Base-by-base conservation (phyloP, 139 green algal genomes). In the Volvox reticuliferus region DNA sequence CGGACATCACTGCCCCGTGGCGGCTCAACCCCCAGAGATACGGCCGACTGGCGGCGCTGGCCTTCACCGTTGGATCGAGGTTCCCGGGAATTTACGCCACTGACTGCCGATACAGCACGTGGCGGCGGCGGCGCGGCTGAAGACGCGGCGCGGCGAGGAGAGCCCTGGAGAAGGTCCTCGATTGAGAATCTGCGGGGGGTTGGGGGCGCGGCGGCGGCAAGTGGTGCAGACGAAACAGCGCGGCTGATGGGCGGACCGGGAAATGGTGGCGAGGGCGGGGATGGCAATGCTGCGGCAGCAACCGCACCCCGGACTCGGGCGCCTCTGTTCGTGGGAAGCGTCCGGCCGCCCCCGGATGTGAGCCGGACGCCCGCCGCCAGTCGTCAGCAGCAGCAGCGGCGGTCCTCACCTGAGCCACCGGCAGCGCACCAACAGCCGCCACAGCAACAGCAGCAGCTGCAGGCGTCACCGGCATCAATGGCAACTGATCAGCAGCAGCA, bases 321-420 rank as follows among this genome's bases (percentile, higher is more conserved):
- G 17, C 82, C 82, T 16, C 20, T 87, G 18, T 87, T 87, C 32
- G 82, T 87, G 17, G 82, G 82, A 32, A 63, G 62, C 82, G 20
- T 76, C 24, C 50, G 79, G 26, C 78, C 78, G 36, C 78, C 78
- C 32, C 12, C 12, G 28, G 78, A 82, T 26, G 76, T 55, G 33
- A 36, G 9, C 12, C n/a, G 76, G 32, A 30, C 76, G 32, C 17
- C 76, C 33, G 1, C 78, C 36, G 63, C 20, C 12, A 18, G 32
- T 1, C 17, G 12, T 24, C 78, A n/a, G 78, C 78, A 84, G 35
- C 78, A 67, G 14, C 78, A 67, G 78, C 75, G 75, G 18, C 75
- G 75, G 14, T 84, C 36, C 17, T 65, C 78, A 2, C 78, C 78
- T 35, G 76, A 55, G 55, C 33, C 76, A 18, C 32, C 32, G 76